A percentile compares a stretch with the other conserved stretches of the same genome.
Conservation (phyloP, 805 yeast species). For the Candida methanosorbosa region DNA sequence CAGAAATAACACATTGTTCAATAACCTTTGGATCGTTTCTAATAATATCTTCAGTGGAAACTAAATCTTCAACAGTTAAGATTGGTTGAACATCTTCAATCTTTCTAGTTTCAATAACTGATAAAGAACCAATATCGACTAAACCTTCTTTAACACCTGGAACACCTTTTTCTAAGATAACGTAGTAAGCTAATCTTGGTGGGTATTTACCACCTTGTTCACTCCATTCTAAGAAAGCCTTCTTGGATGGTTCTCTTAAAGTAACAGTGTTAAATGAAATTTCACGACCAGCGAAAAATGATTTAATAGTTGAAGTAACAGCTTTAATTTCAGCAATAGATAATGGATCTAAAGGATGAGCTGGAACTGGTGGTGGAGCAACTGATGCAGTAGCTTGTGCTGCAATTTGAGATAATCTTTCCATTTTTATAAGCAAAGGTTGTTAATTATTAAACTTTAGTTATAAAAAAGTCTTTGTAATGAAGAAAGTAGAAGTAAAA, state of each 20-base stretch:
- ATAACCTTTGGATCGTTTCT: conserved; percentile 66
- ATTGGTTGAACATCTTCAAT: conserved; percentile 66
- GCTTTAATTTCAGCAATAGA: conserved; percentile 53
- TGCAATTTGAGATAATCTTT: conserved; percentile 58
- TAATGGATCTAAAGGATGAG: conserved; percentile 68
- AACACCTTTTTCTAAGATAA: conserved; percentile 48
- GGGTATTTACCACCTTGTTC: conserved; percentile 54
- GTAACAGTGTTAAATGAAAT: conserved; percentile 63
- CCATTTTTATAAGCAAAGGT: conserved; percentile 35
- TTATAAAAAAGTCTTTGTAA: too few species aligned
- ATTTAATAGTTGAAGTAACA: conserved; percentile 43
- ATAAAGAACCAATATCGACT: conserved; percentile 44
- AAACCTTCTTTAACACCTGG: conserved; percentile 66
- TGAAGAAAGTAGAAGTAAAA: too few species aligned
- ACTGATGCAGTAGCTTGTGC: conserved; percentile 49
- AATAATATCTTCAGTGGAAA: conserved; percentile 52
- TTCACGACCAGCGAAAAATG: conserved; percentile 32
- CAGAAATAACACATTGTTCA: conserved; percentile 63
- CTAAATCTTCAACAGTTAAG: conserved; percentile 61
- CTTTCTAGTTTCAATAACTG: conserved; percentile 37
- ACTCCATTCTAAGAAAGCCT: conserved; percentile 55
- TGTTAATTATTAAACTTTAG: too few species aligned
- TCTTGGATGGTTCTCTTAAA: conserved; percentile 62
- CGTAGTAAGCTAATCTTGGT: conserved; percentile 60
- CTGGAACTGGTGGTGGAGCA: conserved; percentile 45